Conservation (phyloP, 495 filamentous ascomycete species). For the Glonium stellatum region DNA sequence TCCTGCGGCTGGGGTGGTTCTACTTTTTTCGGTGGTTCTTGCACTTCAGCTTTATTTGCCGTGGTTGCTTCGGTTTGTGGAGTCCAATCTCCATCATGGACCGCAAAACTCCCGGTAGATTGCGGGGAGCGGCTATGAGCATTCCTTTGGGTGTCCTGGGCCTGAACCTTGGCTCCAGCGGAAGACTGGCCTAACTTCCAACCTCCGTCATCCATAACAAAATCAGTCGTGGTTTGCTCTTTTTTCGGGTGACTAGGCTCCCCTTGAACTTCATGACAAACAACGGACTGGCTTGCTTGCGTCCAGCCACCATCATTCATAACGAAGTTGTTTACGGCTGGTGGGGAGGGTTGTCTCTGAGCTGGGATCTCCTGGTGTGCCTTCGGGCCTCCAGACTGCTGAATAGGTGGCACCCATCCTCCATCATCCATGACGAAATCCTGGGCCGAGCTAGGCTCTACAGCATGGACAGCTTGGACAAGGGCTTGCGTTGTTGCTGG, state of each 20-base stretch:
- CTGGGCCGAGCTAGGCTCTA: conserved; percentile 7
- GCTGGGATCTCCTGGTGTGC: conserved; percentile 4
- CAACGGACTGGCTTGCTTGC: not conserved
- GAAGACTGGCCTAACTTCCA: conserved; percentile 17
- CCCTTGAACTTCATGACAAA: not conserved
- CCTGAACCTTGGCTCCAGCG: conserved; percentile 11
- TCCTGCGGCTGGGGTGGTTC: conserved; percentile 16
- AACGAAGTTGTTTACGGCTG: conserved; percentile 2
- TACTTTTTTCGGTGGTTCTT: conserved; percentile 6
- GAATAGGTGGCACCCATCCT: conserved; percentile 4
- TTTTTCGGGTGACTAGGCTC: not conserved
- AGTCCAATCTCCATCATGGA: conserved; percentile 12
- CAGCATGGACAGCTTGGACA: not conserved
- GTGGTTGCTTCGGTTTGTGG: conserved; percentile 10
- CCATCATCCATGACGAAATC: conserved; percentile 6
- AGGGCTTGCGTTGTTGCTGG: conserved; percentile 2
- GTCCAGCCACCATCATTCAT: conserved; percentile 20
- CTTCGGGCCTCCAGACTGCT: not conserved
- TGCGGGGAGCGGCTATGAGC: not conserved
- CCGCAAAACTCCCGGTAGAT: not conserved
- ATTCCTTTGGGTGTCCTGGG: not conserved
- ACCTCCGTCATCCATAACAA: conserved; percentile 17
- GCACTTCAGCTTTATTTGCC: conserved; percentile 7
- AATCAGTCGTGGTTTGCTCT: not conserved
- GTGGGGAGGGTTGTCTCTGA: conserved; percentile 5